Evolutionary conservation across 805 yeast species (phyloP).

Genomic region (Saturnispora bothae): DNA sequence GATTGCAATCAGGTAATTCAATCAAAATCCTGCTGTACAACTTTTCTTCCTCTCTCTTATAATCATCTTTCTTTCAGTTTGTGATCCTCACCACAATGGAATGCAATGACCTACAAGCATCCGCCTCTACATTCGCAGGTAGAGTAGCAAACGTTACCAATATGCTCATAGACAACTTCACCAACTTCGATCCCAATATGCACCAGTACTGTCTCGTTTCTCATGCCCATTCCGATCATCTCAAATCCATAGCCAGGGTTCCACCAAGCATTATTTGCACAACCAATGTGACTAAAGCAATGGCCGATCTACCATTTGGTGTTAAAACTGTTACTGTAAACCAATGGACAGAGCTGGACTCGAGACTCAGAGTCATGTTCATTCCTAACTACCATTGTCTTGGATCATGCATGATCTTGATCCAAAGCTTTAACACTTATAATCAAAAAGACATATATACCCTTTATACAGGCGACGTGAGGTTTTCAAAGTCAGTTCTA

Average conservation of each 20-base stretch:
- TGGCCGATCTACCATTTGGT: not conserved
- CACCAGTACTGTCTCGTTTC: conserved; percentile 14
- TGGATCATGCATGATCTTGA: conserved; percentile 15
- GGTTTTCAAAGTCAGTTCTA: conserved; percentile 11
- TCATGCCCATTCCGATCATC: conserved; percentile 15
- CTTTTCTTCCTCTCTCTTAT: no score
- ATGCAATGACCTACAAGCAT: conserved; percentile 6
- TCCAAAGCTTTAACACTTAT: not conserved
- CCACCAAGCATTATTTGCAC: not conserved
- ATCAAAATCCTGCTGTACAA: no score
- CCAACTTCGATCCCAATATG: not conserved
- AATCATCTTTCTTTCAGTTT: no score
- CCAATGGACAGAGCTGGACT: conserved; percentile 3
- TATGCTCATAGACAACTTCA: conserved; percentile 13
- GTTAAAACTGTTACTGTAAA: not conserved
- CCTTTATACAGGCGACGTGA: conserved; percentile 16
- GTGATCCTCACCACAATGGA: no score
- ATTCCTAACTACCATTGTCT: conserved; percentile 17
- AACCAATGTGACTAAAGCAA: conserved; percentile 3
- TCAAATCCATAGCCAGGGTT: conserved; percentile 5
- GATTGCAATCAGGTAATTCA: no score
- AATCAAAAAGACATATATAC: not conserved
- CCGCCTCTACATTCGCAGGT: conserved; percentile 12
- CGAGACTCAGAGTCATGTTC: conserved; percentile 7
- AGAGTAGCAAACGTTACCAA: conserved; percentile 8